Base-by-base conservation (phyloP, 2,329 filamentous ascomycete species). In the Curvularia lunata region DNA sequence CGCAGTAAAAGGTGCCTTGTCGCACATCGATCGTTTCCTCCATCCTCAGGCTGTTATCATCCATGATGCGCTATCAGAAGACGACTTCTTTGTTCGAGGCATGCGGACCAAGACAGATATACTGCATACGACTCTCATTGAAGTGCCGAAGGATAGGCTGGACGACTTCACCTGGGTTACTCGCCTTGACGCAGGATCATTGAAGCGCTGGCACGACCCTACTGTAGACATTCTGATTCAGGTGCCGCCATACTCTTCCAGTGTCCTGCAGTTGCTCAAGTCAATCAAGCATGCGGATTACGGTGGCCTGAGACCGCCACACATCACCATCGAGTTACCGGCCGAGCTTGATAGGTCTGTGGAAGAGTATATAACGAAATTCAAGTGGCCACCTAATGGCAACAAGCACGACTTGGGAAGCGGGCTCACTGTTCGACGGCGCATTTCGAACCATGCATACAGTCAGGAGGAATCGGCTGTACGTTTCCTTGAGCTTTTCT, bases 401-500 rank as follows among this genome's bases (percentile, higher is more conserved):
- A 75, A 79, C n/a, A 82, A 79, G 9, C 43, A 54, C 2, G 7
- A 28, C 48, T 40, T 50, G 8, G 21, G 30, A 7, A 80, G 72
- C 58, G 78, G 80, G 41, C 71, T 97, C 16, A 89, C 87, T 0
- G 78, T 98, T 18, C 87, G 90, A 25, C 91, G 91, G 62, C 88
- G 91, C 28, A 88, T 97, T 42, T 80, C 85, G 10, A 82, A 81
- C 37, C 80, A 84, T 47, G 81, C 80, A 46, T 70, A 89, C 61
- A 86, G 82, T 5, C 83, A 90, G 42, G 86, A 90, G 62, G 88
- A 93, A 65, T 88, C 89, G 54, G 88, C 91, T 0, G 81, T 89
- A 16, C 87, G 89, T 23, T 91, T 94, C 57, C 79, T 97, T 5
- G 93, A 98, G 78, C 90, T 91, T 0, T 97, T 96, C 75, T 98